Percentiles rank a stretch among this genome's conserved stretches.
Conservation (phyloP, 306 rosid species). For the Begonia fuchsioides region DNA sequence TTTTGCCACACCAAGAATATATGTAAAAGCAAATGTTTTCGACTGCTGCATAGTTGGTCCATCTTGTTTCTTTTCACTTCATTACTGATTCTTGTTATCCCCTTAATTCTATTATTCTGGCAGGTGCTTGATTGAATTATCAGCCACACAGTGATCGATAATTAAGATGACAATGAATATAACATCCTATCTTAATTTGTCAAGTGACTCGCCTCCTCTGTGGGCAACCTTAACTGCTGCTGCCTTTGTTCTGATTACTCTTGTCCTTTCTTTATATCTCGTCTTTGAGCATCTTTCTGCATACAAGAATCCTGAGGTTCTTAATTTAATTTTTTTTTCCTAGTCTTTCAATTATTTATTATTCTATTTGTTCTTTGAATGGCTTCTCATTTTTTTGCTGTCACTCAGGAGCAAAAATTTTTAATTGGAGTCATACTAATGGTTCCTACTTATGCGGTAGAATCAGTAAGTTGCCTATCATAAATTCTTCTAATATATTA, state of each 20-base stretch:
- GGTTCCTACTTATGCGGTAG: slow-evolving; percentile 96
- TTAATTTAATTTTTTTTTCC: slow-evolving; percentile 2
- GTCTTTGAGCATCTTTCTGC: slow-evolving; percentile 86
- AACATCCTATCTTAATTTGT: slow-evolving; percentile 12
- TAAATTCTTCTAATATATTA: neutral
- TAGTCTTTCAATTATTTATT: neutral
- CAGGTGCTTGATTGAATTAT: slow-evolving; percentile 9
- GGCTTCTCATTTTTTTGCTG: slow-evolving; percentile 3
- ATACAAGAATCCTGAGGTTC: slow-evolving; percentile 89
- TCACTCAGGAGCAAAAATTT: slow-evolving; percentile 75
- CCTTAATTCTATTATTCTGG: slow-evolving; percentile 28
- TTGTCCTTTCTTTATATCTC: slow-evolving; percentile 66
- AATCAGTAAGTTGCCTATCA: slow-evolving; percentile 55
- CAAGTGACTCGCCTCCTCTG: slow-evolving; percentile 48
- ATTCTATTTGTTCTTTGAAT: neutral
- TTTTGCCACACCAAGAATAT: too few relatives aligned
- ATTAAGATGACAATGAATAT: slow-evolving; percentile 40
- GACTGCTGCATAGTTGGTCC: too few relatives aligned
- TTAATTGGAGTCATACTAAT: slow-evolving; percentile 82
- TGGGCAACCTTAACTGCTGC: slow-evolving; percentile 70
- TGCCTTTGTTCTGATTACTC: slow-evolving; percentile 47
- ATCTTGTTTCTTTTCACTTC: too few relatives aligned
- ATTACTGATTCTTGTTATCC: too few relatives aligned
- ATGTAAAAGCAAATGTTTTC: too few relatives aligned
- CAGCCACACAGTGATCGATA: slow-evolving; percentile 12